A percentile compares a stretch with the other conserved stretches of the same genome.
Conservation (phyloP, 225 moss, liverwort and hornwort species). For the Marchantia polymorpha region DNA sequence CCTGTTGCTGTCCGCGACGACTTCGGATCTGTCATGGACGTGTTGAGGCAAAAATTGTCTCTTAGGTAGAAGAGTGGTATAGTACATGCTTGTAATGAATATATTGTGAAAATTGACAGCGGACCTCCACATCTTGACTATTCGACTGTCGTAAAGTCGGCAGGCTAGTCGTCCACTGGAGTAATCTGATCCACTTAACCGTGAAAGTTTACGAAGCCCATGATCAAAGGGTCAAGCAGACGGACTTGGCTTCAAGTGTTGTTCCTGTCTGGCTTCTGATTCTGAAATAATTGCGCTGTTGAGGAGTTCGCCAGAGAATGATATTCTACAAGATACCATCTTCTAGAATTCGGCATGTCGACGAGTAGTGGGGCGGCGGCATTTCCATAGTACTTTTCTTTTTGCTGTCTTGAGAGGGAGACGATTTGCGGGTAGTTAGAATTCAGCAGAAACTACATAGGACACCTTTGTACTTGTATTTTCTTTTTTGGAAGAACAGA, state of each 20-base stretch:
- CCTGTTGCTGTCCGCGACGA: conserved; percentile 43
- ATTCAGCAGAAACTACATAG: neutral
- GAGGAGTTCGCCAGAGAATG: neutral
- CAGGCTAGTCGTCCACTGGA: neutral
- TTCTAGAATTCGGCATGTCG: conserved; percentile 5
- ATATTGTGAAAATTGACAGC: neutral
- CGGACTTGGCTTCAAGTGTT: neutral
- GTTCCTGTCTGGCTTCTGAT: conserved; percentile 9
- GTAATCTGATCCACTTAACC: neutral
- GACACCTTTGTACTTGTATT: conserved; percentile 16
- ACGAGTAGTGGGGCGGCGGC: conserved; percentile 1
- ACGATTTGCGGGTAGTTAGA: neutral
- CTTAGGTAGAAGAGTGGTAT: conserved; percentile 29
- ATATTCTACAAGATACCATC: neutral
- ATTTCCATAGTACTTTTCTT: neutral
- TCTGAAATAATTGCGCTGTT: neutral
- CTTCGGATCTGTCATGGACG: conserved; percentile 52
- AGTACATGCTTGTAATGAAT: neutral
- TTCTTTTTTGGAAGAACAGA: neutral
- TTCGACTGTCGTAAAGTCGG: neutral
- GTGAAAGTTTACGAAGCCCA: neutral
- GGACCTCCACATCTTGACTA: neutral
- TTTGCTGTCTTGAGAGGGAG: conserved; percentile 12
- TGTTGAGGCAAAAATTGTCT: conserved; percentile 41
- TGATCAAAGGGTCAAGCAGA: neutral